Evolutionary conservation across 2,329 filamentous ascomycete genomes (phyloP).

Genomic region (Aspergillus glaucus): DNA sequence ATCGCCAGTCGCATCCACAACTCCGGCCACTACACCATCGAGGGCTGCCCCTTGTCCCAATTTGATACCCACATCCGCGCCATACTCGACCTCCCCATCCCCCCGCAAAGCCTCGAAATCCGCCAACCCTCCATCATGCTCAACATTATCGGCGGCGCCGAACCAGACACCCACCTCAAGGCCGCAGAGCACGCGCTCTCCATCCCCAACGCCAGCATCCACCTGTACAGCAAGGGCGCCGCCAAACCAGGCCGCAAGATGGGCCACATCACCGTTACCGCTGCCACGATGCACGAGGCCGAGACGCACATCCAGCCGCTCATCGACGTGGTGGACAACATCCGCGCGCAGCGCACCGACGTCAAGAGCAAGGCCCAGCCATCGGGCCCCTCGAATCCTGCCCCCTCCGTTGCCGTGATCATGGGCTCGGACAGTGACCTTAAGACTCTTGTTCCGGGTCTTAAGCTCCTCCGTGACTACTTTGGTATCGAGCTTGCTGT

Average conservation of each 20-base stretch:
- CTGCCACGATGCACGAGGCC: slow-evolving; percentile 60
- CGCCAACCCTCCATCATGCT: slow-evolving; percentile 48
- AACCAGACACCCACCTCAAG: slow-evolving; percentile 56
- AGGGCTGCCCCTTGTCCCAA: slow-evolving; percentile 82
- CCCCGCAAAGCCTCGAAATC: slow-evolving; percentile 41
- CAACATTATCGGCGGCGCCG: slow-evolving; percentile 51
- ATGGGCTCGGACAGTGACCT: slow-evolving; percentile 47
- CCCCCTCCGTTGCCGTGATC: slow-evolving; percentile 39
- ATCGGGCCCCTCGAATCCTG: slow-evolving; percentile 26
- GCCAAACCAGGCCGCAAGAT: slow-evolving; percentile 88
- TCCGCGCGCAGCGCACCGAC: slow-evolving; percentile 53
- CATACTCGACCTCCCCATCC: slow-evolving; percentile 67
- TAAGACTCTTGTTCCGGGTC: slow-evolving; percentile 39
- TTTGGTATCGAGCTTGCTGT: slow-evolving; percentile 41
- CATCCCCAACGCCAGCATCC: slow-evolving; percentile 58
- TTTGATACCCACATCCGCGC: slow-evolving; percentile 85
- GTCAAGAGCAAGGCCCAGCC: slow-evolving; percentile 26
- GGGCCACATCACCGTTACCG: slow-evolving; percentile 82
- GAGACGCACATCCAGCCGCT: slow-evolving; percentile 63
- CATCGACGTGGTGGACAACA: slow-evolving; percentile 70
- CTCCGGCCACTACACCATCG: slow-evolving; percentile 91
- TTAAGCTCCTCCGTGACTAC: slow-evolving; percentile 38
- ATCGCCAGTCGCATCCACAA: slow-evolving; percentile 81
- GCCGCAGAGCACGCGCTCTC: slow-evolving; percentile 53
- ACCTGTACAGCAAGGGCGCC: slow-evolving; percentile 84